phyloP scores from a whole-genome alignment of 2,329 filamentous ascomycete genomes.

The Amphichorda felina region DNA sequence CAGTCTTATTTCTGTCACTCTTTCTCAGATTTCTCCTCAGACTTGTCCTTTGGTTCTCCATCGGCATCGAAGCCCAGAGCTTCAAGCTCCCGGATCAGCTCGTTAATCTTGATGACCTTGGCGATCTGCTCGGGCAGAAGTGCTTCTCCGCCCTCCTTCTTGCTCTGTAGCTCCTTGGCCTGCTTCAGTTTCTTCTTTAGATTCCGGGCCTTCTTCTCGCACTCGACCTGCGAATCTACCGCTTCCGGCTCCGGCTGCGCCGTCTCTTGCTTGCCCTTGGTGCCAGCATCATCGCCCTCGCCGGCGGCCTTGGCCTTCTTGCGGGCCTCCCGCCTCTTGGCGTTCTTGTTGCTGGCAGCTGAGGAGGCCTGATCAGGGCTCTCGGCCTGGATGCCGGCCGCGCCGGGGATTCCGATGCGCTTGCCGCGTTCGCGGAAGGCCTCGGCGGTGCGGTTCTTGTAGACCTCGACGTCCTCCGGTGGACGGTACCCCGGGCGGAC shows the following conservation, averaged over 20 bases:
- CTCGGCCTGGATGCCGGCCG: conserved; percentile 44
- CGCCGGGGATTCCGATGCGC: conserved; percentile 58
- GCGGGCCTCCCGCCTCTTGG: conserved; percentile 53
- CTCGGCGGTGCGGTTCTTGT: conserved; percentile 86
- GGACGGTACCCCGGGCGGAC: conserved; percentile 89
- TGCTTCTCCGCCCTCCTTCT: conserved; percentile 76
- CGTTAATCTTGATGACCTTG: conserved; percentile 95
- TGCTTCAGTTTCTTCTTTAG: conserved; percentile 92
- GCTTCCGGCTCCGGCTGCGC: conserved; percentile 29
- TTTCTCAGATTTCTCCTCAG: too few species aligned
- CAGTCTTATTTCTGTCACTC: too few species aligned
- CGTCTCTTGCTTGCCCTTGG: conserved; percentile 27
- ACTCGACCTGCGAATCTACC: conserved; percentile 61
- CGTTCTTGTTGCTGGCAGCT: conserved; percentile 66
- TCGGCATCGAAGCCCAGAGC: conserved; percentile 73
- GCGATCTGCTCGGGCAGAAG: conserved; percentile 90
- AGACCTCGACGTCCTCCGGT: conserved; percentile 89
- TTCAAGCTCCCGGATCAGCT: conserved; percentile 81
- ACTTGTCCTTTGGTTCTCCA: conserved; percentile 41
- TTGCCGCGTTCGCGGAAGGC: conserved; percentile 65
- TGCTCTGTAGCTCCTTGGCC: conserved; percentile 77
- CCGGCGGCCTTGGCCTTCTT: conserved; percentile 35
- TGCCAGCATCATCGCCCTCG: conserved; percentile 20
- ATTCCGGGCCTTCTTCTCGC: conserved; percentile 85
- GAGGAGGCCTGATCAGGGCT: conserved; percentile 21